Evolutionary conservation across 306 rosid species (phyloP).

Genomic region (Oemleria cerasiformis): DNA sequence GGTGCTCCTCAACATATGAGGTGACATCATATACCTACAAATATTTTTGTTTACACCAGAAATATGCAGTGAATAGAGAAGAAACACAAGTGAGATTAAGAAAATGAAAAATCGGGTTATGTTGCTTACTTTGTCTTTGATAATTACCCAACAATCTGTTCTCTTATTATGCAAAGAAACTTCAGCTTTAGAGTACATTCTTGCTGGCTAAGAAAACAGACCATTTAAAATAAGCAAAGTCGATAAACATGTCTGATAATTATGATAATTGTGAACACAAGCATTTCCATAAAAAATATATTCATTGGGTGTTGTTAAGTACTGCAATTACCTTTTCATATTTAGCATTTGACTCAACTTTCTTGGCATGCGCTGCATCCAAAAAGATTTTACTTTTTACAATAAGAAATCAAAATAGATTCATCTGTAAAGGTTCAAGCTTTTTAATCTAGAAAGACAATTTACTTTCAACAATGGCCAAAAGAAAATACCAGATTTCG

Average conservation of each 20-base stretch:
- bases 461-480: background rate
- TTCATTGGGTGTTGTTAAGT: background rate
- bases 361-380: slow-evolving; percentile 42
- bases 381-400: background rate
- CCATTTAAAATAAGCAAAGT: background rate
- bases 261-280: background rate
- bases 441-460: background rate
- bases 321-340: slow-evolving; percentile 38
- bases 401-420: background rate
- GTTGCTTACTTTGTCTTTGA: slow-evolving; percentile 66
- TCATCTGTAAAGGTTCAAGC: background rate
- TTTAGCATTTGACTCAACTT: slow-evolving; percentile 29
- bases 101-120: background rate
- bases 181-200: slow-evolving; percentile 55
- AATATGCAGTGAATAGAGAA: slow-evolving; percentile 2
- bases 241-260: slow-evolving; percentile 1
- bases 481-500: slow-evolving; percentile 38
- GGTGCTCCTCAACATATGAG: slow-evolving; percentile 94
- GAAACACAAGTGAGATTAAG: background rate
- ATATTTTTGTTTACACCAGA: background rate
- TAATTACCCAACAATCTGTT: slow-evolving; percentile 93
- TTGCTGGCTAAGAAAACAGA: slow-evolving; percentile 44
- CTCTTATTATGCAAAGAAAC: slow-evolving; percentile 69
- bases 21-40: slow-evolving; percentile 83
- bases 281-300: background rate